These are phyloP conservation scores for Pseudogymnoascus sp. DNA, from an alignment of 2,329 filamentous ascomycete genomes.

Conservation along the genomic window DNA sequence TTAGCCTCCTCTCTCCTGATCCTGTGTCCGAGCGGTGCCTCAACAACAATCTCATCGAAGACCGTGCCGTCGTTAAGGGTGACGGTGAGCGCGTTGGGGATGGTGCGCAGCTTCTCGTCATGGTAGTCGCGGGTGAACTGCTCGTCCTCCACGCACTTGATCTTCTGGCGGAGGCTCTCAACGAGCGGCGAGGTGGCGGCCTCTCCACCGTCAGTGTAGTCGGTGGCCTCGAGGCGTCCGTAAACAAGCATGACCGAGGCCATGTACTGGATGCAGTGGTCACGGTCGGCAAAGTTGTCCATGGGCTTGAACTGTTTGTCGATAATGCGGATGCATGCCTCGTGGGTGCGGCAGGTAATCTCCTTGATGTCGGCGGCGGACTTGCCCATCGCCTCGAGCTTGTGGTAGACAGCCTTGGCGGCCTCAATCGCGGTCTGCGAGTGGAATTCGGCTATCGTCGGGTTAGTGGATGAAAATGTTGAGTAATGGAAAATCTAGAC, in stretches of 20 bases:
- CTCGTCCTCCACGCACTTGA: slow-evolving; percentile 92
- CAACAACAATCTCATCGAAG: slow-evolving; percentile 82
- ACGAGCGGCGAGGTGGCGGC: slow-evolving; percentile 84
- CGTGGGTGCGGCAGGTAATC: slow-evolving; percentile 91
- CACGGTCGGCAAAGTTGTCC: slow-evolving; percentile 99
- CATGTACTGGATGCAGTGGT: slow-evolving; percentile 99
- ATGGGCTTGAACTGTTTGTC: slow-evolving; percentile 99
- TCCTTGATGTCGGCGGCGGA: slow-evolving; percentile 87
- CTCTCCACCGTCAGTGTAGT: slow-evolving; percentile 90
- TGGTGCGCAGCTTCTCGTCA: slow-evolving; percentile 84
- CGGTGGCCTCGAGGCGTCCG: slow-evolving; percentile 83
- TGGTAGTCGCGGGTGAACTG: slow-evolving; percentile 96
- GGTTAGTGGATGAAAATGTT: slow-evolving; percentile 20
- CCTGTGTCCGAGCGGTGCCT: slow-evolving; percentile 89
- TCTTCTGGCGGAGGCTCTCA: slow-evolving; percentile 85
- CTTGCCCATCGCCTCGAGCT: slow-evolving; percentile 79
- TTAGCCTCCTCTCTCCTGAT: slow-evolving; percentile 92
- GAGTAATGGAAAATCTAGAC: slow-evolving; percentile 22
- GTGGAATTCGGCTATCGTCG: slow-evolving; percentile 74
- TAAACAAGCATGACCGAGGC: slow-evolving; percentile 91
- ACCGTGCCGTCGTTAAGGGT: slow-evolving; percentile 90
- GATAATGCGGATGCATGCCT: slow-evolving; percentile 97
- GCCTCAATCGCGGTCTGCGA: slow-evolving; percentile 97
- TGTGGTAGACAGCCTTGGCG: slow-evolving; percentile 77
- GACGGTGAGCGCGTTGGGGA: slow-evolving; percentile 93